Percentiles rank a stretch among this genome's conserved stretches.
These are phyloP conservation scores for Sinapis alba DNA, from an alignment of 441 rosid species.

Conservation along the genomic window DNA sequence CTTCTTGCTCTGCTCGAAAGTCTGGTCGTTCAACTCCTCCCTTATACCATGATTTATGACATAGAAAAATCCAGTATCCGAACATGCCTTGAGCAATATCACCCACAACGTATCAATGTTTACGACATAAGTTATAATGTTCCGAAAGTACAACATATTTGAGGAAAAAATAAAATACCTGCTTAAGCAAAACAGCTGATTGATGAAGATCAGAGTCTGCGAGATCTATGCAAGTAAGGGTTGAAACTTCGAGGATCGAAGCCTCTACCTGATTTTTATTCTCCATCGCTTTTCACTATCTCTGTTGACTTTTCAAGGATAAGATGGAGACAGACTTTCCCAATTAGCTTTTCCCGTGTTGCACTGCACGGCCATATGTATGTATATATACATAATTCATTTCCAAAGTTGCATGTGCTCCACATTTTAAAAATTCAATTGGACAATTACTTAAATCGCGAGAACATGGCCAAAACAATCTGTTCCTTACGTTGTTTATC, in stretches of 20 bases:
- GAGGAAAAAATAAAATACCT: slow-evolving; percentile 42
- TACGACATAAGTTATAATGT: background rate
- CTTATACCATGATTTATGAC: slow-evolving; percentile 11
- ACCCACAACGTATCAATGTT: background rate
- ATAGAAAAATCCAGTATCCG: slow-evolving; percentile 11
- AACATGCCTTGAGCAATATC: slow-evolving; percentile 29
- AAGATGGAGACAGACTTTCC: background rate
- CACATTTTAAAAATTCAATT: background rate
- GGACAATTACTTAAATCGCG: background rate
- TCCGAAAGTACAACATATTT: background rate
- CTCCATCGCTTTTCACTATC: background rate
- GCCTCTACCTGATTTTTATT: background rate
- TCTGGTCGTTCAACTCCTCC: slow-evolving; percentile 40
- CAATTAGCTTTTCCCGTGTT: background rate
- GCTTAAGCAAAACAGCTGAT: slow-evolving; percentile 65
- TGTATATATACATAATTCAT: background rate
- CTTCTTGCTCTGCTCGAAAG: slow-evolving; percentile 10
- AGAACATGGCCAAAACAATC: background rate
- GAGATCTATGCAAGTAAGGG: slow-evolving; percentile 74
- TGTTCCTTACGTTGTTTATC: background rate
- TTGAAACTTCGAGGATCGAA: background rate
- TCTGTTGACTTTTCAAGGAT: background rate
- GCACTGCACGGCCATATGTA: background rate
- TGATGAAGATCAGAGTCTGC: slow-evolving; percentile 46
- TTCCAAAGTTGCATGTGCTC: background rate